Percentiles rank a stretch among this genome's conserved stretches.
Conservation (phyloP, 2,329 filamentous ascomycete species). For the Escovopsis sp. region DNA sequence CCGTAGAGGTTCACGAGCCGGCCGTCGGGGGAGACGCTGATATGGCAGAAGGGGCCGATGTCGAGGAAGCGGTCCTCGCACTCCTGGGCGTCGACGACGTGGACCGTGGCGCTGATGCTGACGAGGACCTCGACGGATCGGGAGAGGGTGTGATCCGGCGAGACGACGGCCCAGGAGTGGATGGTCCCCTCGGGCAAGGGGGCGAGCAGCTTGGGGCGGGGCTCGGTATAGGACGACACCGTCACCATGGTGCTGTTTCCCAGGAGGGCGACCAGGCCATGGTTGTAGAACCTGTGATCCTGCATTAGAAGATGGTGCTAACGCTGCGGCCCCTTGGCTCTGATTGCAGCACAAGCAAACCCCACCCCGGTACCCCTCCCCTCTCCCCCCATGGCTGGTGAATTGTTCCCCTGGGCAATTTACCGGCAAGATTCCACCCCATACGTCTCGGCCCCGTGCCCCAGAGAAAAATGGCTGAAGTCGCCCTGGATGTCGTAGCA, state of each 20-base stretch:
- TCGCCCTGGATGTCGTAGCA: constrained; percentile 90
- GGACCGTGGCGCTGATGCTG: constrained; percentile 70
- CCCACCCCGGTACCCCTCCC: too few species aligned
- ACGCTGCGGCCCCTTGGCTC: too few species aligned
- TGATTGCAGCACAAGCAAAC: too few species aligned
- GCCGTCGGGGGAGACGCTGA: constrained; percentile 81
- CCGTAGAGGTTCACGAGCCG: constrained; percentile 81
- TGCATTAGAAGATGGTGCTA: constrained; percentile 1
- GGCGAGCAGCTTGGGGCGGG: constrained; percentile 70
- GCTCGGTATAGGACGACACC: constrained; percentile 82
- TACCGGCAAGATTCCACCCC: constrained; percentile 70
- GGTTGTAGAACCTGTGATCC: constrained; percentile 54
- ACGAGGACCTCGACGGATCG: constrained; percentile 85
- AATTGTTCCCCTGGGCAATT: constrained; percentile 1
- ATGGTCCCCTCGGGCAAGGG: constrained; percentile 62
- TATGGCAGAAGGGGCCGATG: constrained; percentile 82
- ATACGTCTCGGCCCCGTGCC: constrained; percentile 75
- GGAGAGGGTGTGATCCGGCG: constrained; percentile 77
- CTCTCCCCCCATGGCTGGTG: background rate
- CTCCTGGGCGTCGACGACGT: constrained; percentile 74
- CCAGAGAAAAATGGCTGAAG: constrained; percentile 86
- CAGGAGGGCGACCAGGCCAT: constrained; percentile 83
- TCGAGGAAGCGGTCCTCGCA: constrained; percentile 84
- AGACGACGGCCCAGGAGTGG: constrained; percentile 76
- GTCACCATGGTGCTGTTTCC: constrained; percentile 75